Base-by-base conservation (phyloP, 345 rosid genomes). In the Camelina laxa region DNA sequence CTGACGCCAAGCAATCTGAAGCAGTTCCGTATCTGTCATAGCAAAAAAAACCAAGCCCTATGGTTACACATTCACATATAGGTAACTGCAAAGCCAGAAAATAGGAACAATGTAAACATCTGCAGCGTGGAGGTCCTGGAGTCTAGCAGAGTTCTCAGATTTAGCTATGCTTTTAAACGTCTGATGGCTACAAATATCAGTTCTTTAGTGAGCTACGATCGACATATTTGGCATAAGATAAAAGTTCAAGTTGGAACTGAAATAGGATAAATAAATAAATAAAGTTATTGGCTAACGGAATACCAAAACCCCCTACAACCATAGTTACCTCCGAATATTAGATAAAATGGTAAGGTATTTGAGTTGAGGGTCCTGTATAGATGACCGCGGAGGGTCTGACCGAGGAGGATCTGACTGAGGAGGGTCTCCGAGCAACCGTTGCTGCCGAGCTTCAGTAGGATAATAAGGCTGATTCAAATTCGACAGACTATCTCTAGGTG, bases 301-400 rank as follows among this genome's bases (percentile, higher is more conserved):
- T 53, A 57, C 60, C n/a, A 42, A 61, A 42, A 56, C 12, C 14
- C 7, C n/a, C 58, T 36, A 50, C 22, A 55, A 27, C 12, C 59
- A 67, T 16, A 69, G 36, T 68, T 73, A 79, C 82, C 82, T 75
- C 20, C 76, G 79, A 22, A 80, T 74, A 75, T 74, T 69, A 38
- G 82, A 69, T 57, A 75, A 49, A 65, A 75, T 64, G 36, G 82
- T 69, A 12, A 75, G 62, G 73, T 80, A 74, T 69, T 80, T 75
- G 73, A 74, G 82, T 57, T 73, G 79, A 73, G 82, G 82, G 13
- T 73, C 75, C 19, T 74, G 75, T 8, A 70, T 75, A 70, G 77
- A 76, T 41, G 69, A 76, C 61, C 73, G 85, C 1, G 64, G 41
- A 74, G 70, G 60, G 60, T 55, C 82, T 47, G 69, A 75, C 45